Evolutionary conservation across 164 flowering plant genomes (phyloP).

Genomic region (Nelumbo lutea): DNA sequence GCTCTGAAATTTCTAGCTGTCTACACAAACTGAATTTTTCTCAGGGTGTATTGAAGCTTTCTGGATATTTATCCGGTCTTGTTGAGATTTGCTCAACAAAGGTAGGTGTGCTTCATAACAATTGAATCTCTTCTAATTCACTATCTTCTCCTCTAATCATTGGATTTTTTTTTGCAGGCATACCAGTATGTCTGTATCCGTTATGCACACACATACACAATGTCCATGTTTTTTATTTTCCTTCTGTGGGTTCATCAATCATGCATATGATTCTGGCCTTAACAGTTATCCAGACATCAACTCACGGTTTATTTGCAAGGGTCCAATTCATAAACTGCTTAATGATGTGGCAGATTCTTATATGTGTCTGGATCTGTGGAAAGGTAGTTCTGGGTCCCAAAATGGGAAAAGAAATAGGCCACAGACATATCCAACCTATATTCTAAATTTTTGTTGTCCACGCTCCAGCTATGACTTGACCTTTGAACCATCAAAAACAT

Average conservation of each 20-base stretch:
- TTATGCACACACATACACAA: not conserved
- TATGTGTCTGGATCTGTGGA: conserved; percentile 27
- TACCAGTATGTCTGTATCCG: conserved; percentile 96
- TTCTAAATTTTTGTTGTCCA: conserved; percentile 67
- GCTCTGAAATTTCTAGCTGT: conserved; percentile 42
- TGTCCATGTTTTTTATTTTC: not conserved
- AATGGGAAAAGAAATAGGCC: conserved; percentile 45
- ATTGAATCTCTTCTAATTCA: not conserved
- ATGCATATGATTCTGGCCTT: conserved; percentile 29
- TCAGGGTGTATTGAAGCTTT: conserved; percentile 51
- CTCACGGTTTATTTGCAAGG: conserved; percentile 61
- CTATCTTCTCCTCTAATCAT: conserved; percentile 17
- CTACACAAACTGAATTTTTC: conserved; percentile 41
- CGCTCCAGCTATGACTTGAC: conserved; percentile 60
- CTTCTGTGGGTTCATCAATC: not conserved
- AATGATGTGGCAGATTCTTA: conserved; percentile 48
- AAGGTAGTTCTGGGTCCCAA: conserved; percentile 18
- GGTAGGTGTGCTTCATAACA: conserved; percentile 36
- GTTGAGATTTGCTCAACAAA: conserved; percentile 35
- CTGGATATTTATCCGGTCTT: conserved; percentile 70
- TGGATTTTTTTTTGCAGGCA: conserved; percentile 51
- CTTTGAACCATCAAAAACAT: conserved; percentile 71
- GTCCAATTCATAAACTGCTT: conserved; percentile 78
- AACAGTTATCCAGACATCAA: conserved; percentile 59
- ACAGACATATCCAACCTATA: conserved; percentile 48